These are phyloP conservation scores for Bassia scoparia DNA, from an alignment of 148 eudicot genomes.

Conservation along the genomic window DNA sequence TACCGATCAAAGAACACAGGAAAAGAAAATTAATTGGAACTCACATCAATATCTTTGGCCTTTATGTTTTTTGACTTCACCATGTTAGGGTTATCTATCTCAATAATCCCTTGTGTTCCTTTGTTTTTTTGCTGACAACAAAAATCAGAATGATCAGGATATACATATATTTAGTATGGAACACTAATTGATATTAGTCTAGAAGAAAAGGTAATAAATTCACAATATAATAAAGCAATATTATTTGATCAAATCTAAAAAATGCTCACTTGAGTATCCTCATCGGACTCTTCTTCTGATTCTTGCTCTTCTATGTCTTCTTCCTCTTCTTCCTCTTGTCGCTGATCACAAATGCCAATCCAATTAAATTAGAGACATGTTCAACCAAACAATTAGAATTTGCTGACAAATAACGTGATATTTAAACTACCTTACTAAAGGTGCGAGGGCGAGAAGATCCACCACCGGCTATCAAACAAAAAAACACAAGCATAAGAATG, in stretches of 20 bases:
- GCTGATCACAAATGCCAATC: constrained; percentile 35
- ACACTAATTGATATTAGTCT: neutral
- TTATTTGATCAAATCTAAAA: neutral
- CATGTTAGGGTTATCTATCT: constrained; percentile 86
- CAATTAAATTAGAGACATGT: neutral
- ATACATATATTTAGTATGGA: neutral
- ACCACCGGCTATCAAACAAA: constrained; percentile 44
- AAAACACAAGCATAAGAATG: constrained; percentile 1
- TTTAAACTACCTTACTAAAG: constrained; percentile 51
- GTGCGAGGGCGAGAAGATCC: constrained; percentile 78
- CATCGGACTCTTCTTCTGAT: constrained; percentile 76
- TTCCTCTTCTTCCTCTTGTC: constrained; percentile 52
- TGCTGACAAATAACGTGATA: neutral
- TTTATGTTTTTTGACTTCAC: constrained; percentile 74
- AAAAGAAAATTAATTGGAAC: constrained; percentile 17
- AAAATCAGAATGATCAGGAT: constrained; percentile 12
- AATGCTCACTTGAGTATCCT: constrained; percentile 43
- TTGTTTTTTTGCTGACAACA: constrained; percentile 51
- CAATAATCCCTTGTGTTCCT: constrained; percentile 81
- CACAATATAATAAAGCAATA: neutral
- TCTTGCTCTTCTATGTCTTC: constrained; percentile 36
- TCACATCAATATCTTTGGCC: constrained; percentile 83
- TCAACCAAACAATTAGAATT: neutral
- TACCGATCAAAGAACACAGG: neutral
- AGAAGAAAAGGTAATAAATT: neutral